Evolutionary conservation across 1,284 basidiomycete genomes (phyloP).

Genomic region (Vanrija sp.): DNA sequence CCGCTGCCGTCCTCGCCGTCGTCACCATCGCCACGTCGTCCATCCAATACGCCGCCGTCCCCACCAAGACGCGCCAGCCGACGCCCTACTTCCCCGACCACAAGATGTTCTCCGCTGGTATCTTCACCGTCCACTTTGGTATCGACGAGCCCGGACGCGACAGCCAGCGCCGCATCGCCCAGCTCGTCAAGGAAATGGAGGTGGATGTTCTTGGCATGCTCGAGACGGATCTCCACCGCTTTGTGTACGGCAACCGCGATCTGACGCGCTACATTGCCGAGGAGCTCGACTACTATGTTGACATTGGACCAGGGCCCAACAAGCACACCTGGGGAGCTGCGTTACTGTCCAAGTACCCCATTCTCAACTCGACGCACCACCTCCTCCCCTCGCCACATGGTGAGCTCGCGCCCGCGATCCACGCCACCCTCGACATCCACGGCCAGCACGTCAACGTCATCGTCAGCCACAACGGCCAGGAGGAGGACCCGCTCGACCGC

Average conservation of each 20-base stretch:
- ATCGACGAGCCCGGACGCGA: constrained; percentile 77
- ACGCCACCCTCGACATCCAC: constrained; percentile 78
- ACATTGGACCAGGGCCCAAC: constrained; percentile 79
- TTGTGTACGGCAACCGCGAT: constrained; percentile 85
- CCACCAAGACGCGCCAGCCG: constrained; percentile 8
- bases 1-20: constrained; percentile 13
- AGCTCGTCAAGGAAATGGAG: constrained; percentile 73
- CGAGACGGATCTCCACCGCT: constrained; percentile 79
- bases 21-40: constrained; percentile 10
- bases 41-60: not conserved
- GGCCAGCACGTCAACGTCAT: constrained; percentile 76
- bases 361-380: constrained; percentile 83
- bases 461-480: constrained; percentile 90
- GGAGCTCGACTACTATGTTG: constrained; percentile 69
- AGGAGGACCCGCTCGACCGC: constrained; percentile 83
- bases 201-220: constrained; percentile 72
- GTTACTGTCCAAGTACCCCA: constrained; percentile 86
- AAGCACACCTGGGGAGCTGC: constrained; percentile 88
- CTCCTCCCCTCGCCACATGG: constrained; percentile 77
- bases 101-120: constrained; percentile 74
- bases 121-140: constrained; percentile 90
- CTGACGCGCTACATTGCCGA: constrained; percentile 72
- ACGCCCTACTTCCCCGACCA: constrained; percentile 62
- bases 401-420: constrained; percentile 88
- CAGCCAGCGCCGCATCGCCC: constrained; percentile 71